Conservation (phyloP, 1,284 basidiomycete genomes). For the Apiotrichum siamense region DNA sequence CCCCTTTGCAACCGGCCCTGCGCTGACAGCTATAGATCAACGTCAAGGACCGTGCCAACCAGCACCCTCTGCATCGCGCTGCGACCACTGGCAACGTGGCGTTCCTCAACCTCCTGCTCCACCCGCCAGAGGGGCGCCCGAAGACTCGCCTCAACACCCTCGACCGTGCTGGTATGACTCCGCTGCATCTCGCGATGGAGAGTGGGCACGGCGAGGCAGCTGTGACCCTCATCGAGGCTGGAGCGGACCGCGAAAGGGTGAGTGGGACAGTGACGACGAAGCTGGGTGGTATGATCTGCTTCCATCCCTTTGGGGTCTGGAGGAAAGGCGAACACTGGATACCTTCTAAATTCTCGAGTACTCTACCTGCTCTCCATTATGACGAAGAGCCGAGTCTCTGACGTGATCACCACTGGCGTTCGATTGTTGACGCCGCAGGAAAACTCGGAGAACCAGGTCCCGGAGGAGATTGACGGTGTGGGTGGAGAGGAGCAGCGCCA, state of each 20-base stretch:
- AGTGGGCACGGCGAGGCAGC: slow-evolving; percentile 85
- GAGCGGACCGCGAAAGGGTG: slow-evolving; percentile 81
- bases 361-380: too few relatives aligned
- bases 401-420: neutral
- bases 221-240: slow-evolving; percentile 81
- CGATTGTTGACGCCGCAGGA: slow-evolving; percentile 50
- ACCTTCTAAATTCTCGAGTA: too few relatives aligned
- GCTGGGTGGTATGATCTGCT: neutral
- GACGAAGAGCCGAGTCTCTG: too few relatives aligned
- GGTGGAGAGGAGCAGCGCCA: slow-evolving; percentile 77
- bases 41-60: slow-evolving; percentile 80
- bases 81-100: slow-evolving; percentile 87
- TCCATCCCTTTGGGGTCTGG: neutral
- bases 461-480: slow-evolving; percentile 79
- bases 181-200: slow-evolving; percentile 92
- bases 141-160: slow-evolving; percentile 80
- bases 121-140: slow-evolving; percentile 63
- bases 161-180: slow-evolving; percentile 83
- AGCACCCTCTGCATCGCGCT: slow-evolving; percentile 83
- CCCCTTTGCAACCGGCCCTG: neutral
- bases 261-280: slow-evolving; percentile 39
- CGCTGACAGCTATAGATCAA: slow-evolving; percentile 66
- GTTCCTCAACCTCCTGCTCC: slow-evolving; percentile 71
- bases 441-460: slow-evolving; percentile 72
- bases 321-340: too few relatives aligned